Conservation (phyloP, 1,284 basidiomycete species). For the Sanghuangporus weigelae region DNA sequence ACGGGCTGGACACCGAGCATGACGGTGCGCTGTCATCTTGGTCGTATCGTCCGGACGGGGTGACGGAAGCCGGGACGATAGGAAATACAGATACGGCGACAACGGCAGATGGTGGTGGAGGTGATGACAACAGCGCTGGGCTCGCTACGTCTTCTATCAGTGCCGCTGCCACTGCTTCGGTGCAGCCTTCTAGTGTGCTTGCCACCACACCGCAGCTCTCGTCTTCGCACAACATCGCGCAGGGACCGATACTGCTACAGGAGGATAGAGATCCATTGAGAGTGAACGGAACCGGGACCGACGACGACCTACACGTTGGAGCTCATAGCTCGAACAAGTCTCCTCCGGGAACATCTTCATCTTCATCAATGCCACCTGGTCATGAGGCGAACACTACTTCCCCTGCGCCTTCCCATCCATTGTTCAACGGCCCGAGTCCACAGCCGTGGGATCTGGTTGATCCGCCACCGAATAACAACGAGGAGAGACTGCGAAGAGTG, state of each 20-base stretch:
- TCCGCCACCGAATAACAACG: constrained; percentile 10
- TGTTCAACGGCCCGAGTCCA: background rate
- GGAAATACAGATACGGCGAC: background rate
- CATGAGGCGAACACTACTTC: background rate
- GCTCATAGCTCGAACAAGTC: background rate
- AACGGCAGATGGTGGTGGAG: constrained; percentile 1
- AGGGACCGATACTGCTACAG: background rate
- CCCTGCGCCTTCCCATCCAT: background rate
- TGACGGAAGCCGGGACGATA: background rate
- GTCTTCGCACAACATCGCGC: background rate
- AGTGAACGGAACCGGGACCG: background rate
- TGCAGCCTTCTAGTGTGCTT: background rate
- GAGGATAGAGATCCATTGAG: background rate
- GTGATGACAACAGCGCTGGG: background rate
- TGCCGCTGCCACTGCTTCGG: background rate
- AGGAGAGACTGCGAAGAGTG: constrained; percentile 4
- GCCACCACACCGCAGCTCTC: background rate
- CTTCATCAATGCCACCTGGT: background rate
- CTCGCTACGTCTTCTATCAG: background rate
- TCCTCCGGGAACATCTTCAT: background rate
- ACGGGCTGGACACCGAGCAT: background rate
- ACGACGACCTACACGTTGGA: background rate
- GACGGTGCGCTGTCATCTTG: constrained; percentile 8
- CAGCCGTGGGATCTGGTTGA: constrained; percentile 16
- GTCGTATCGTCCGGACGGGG: constrained; percentile 2